Percentiles rank a stretch among this genome's conserved stretches.
These are phyloP conservation scores for Oxytropis ochrocephala DNA, from an alignment of 306 rosid species.

Conservation along the genomic window DNA sequence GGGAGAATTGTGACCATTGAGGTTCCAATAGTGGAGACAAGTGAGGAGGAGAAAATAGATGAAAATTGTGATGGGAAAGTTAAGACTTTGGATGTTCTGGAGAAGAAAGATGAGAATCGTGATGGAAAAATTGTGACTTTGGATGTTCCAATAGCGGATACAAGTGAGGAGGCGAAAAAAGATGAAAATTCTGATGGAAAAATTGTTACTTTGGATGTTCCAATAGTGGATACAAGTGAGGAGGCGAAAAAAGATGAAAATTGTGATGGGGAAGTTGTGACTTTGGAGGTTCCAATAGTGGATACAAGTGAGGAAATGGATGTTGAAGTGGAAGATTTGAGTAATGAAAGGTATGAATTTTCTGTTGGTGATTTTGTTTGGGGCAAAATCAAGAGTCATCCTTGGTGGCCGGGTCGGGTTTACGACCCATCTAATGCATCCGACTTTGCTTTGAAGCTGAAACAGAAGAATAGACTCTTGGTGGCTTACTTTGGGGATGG, in stretches of 20 bases:
- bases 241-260: not conserved
- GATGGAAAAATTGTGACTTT: slow-evolving; percentile 18
- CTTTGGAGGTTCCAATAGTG: slow-evolving; percentile 32
- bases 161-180: not conserved
- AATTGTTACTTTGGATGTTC: not conserved
- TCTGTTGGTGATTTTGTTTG: slow-evolving; percentile 74
- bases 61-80: not conserved
- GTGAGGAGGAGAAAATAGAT: slow-evolving; percentile 13
- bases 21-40: slow-evolving; percentile 31
- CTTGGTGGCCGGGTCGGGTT: slow-evolving; percentile 85
- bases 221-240: not conserved
- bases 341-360: slow-evolving; percentile 28
- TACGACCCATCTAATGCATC: slow-evolving; percentile 60
- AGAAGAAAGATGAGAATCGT: slow-evolving; percentile 4
- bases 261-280: slow-evolving; percentile 15
- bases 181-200: not conserved
- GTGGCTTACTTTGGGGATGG: slow-evolving; percentile 73
- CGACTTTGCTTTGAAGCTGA: slow-evolving; percentile 43
- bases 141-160: slow-evolving; percentile 36
- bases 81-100: slow-evolving; percentile 34
- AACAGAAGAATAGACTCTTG: slow-evolving; percentile 34
- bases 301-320: slow-evolving; percentile 35
- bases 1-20: slow-evolving; percentile 25
- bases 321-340: slow-evolving; percentile 30
- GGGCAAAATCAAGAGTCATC: slow-evolving; percentile 70